A percentile compares a stretch with the other conserved stretches of the same genome.
These are phyloP conservation scores for Irpex lacteus DNA, from an alignment of 1,284 basidiomycete species.

Conservation along the genomic window DNA sequence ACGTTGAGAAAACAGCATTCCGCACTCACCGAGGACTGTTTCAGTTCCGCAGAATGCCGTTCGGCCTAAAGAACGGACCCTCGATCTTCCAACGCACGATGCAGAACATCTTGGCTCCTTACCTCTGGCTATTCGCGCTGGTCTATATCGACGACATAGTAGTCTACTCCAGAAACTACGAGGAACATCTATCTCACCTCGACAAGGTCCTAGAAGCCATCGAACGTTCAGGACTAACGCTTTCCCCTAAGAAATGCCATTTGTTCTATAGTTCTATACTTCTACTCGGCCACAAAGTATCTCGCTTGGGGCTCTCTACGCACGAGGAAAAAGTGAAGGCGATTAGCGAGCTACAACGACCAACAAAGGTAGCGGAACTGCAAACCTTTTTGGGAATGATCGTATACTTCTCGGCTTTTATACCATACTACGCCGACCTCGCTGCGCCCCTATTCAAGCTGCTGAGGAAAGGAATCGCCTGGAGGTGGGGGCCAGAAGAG, in stretches of 20 bases:
- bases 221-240: slow-evolving; percentile 24
- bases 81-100: slow-evolving; percentile 39
- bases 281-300: slow-evolving; percentile 35
- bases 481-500: slow-evolving; percentile 16
- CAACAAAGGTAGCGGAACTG: slow-evolving; percentile 23
- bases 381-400: slow-evolving; percentile 33
- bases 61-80: slow-evolving; percentile 40
- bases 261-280: slow-evolving; percentile 32
- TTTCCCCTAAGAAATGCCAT: slow-evolving; percentile 34
- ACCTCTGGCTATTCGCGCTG: slow-evolving; percentile 37
- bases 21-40: slow-evolving; percentile 37
- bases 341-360: slow-evolving; percentile 23
- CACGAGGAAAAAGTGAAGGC: slow-evolving; percentile 29
- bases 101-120: slow-evolving; percentile 35
- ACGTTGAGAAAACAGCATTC: slow-evolving; percentile 37
- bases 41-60: slow-evolving; percentile 41
- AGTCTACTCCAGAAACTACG: slow-evolving; percentile 30
- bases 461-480: slow-evolving; percentile 12
- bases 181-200: slow-evolving; percentile 8
- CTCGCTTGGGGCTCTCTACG: slow-evolving; percentile 28
- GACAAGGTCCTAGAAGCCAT: slow-evolving; percentile 4
- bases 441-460: slow-evolving; percentile 25
- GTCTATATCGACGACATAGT: slow-evolving; percentile 40
- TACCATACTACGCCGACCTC: slow-evolving; percentile 30
- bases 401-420: slow-evolving; percentile 29